A percentile compares a stretch with the other conserved stretches of the same genome.
phyloP scores from a whole-genome alignment of 2,329 filamentous ascomycete species.

The Diaporthe longicolla region DNA sequence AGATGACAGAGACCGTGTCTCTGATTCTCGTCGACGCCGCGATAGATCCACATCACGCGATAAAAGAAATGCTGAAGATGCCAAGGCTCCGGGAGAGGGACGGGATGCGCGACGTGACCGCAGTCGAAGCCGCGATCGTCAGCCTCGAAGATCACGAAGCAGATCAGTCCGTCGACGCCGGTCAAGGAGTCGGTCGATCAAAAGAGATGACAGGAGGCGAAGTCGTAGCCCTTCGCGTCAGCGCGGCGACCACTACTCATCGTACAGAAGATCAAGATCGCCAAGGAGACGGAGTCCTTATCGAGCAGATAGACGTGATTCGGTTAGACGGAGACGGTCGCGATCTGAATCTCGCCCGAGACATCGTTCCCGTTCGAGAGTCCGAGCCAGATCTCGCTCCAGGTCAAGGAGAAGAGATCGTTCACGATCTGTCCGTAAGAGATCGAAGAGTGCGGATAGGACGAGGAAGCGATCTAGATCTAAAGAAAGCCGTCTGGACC shows the following conservation, averaged over 20 bases:
- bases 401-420: constrained; percentile 41
- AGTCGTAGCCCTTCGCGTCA: constrained; percentile 48
- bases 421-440: constrained; percentile 37
- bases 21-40: constrained; percentile 44
- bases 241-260: constrained; percentile 46
- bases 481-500: constrained; percentile 43
- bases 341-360: constrained; percentile 31
- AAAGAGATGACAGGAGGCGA: constrained; percentile 47
- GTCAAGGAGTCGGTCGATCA: constrained; percentile 47
- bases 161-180: constrained; percentile 48
- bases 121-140: constrained; percentile 46
- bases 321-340: constrained; percentile 38
- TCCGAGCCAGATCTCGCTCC: constrained; percentile 35
- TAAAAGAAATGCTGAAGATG: constrained; percentile 30
- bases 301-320: constrained; percentile 37
- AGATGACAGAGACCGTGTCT: constrained; percentile 48
- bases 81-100: constrained; percentile 33
- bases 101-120: constrained; percentile 51
- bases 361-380: constrained; percentile 37
- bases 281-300: constrained; percentile 39
- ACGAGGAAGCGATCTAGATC: constrained; percentile 61
- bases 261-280: constrained; percentile 43
- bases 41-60: constrained; percentile 35
- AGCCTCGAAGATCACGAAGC: constrained; percentile 46
- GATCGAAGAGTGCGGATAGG: constrained; percentile 50